These are phyloP conservation scores for Haberlea rhodopensis DNA, from an alignment of 257 asterid genomes.

Conservation along the genomic window DNA sequence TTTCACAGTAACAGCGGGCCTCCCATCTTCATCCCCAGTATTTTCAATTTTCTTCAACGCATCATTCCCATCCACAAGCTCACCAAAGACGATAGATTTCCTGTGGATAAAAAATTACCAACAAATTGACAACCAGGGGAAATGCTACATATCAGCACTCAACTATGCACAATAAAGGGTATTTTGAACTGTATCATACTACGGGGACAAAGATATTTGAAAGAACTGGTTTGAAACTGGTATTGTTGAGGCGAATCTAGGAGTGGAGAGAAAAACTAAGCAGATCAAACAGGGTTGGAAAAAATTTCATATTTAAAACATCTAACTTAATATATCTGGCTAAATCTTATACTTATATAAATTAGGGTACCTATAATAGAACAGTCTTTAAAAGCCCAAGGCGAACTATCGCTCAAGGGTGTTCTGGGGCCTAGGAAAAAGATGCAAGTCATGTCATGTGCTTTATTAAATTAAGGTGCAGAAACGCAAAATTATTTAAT, in stretches of 20 bases:
- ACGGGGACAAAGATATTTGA: background rate
- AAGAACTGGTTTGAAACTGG: too few species aligned
- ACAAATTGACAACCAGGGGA: conserved; percentile 10
- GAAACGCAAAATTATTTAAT: too few species aligned
- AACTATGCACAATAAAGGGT: background rate
- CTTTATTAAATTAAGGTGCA: background rate
- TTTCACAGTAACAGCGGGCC: conserved; percentile 87
- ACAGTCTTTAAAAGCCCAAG: background rate
- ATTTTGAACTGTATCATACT: background rate
- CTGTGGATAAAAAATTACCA: conserved; percentile 43
- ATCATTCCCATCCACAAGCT: conserved; percentile 79
- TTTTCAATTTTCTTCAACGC: conserved; percentile 84
- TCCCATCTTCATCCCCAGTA: conserved; percentile 82
- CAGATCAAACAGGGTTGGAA: too few species aligned
- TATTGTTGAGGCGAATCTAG: background rate
- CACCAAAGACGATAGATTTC: conserved; percentile 84
- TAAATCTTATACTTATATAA: background rate
- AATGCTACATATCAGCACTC: background rate
- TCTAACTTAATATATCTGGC: background rate
- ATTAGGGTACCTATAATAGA: background rate
- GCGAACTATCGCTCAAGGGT: background rate
- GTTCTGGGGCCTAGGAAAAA: background rate
- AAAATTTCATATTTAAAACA: too few species aligned
- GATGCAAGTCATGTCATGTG: background rate
- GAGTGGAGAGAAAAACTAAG: background rate